Percentiles rank a stretch among this genome's conserved stretches.
Conservation (phyloP, 371 early-diverging fungal genomes). For the Catenaria anguillulae region DNA sequence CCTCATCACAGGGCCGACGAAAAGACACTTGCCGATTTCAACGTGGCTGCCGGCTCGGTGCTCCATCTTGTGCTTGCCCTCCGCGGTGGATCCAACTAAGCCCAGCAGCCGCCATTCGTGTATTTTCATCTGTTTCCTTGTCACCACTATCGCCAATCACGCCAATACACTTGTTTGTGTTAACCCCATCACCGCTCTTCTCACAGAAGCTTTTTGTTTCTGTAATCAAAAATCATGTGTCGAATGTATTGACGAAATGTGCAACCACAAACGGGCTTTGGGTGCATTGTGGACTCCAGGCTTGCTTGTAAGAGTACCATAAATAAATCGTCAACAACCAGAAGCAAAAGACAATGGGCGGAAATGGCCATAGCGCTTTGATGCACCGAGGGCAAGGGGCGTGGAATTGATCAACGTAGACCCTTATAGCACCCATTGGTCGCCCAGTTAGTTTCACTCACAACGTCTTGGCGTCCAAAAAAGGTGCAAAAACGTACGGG, state of each 20-base stretch:
- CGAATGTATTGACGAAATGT: no score
- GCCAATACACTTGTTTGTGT: no score
- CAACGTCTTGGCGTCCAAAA: no score
- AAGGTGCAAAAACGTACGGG: slow-evolving; percentile 6
- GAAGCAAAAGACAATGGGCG: slow-evolving; percentile 12
- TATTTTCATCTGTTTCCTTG: no score
- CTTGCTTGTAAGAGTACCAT: slow-evolving; percentile 7
- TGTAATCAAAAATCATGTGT: no score
- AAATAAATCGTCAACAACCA: slow-evolving; percentile 13
- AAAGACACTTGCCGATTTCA: slow-evolving; percentile 57
- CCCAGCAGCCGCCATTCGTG: no score
- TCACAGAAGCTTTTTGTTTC: no score
- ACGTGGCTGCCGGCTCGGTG: slow-evolving; percentile 74
- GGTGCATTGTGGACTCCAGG: no score
- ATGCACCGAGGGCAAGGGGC: slow-evolving; percentile 12
- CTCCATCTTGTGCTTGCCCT: slow-evolving; percentile 95
- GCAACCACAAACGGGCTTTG: no score
- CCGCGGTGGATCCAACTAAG: slow-evolving; percentile 63
- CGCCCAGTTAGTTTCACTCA: slow-evolving; percentile 4
- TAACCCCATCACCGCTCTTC: no score
- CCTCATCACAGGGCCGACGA: slow-evolving; percentile 64
- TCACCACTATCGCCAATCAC: no score
- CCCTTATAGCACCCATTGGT: slow-evolving; percentile 9
- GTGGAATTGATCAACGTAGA: slow-evolving; percentile 13
- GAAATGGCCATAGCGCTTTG: slow-evolving; percentile 15